Conservation (phyloP, 139 green algal genomes). For the Chlorella sp. region DNA sequence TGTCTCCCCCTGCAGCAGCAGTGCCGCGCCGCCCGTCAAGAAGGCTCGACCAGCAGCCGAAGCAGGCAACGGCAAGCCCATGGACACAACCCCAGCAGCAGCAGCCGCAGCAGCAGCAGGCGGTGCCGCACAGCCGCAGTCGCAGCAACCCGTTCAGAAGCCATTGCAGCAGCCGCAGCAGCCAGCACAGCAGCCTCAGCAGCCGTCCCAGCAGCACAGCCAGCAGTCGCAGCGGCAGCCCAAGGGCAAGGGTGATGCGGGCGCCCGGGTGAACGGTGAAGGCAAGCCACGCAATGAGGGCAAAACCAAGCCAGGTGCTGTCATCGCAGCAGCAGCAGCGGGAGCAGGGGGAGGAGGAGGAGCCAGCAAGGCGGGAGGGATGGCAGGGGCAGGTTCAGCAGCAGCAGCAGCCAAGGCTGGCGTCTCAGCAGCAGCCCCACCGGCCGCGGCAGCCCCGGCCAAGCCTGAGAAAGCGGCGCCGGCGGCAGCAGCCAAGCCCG, state of each 20-base stretch:
- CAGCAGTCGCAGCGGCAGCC: neutral
- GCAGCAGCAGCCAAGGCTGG: neutral
- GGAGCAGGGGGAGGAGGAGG: neutral
- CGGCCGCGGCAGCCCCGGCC: neutral
- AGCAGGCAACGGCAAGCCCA: neutral
- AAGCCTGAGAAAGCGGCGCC: neutral
- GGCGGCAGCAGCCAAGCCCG: neutral
- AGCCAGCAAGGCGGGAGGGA: neutral
- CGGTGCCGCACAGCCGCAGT: neutral
- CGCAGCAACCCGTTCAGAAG: neutral
- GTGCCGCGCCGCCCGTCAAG: neutral
- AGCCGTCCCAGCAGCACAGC: neutral
- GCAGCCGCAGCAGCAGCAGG: neutral
- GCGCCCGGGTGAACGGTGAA: neutral
- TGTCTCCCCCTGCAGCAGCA: neutral
- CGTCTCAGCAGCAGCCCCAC: no score
- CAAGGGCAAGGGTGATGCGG: neutral
- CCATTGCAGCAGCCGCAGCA: neutral
- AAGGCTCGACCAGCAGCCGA: neutral
- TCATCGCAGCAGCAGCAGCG: neutral
- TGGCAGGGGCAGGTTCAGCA: neutral
- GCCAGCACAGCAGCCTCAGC: neutral
- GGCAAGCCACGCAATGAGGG: neutral
- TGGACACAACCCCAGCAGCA: neutral
- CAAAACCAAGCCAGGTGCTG: neutral